These are phyloP conservation scores for Naganishia onofrii DNA, from an alignment of 768 basidiomycete species.

Conservation along the genomic window DNA sequence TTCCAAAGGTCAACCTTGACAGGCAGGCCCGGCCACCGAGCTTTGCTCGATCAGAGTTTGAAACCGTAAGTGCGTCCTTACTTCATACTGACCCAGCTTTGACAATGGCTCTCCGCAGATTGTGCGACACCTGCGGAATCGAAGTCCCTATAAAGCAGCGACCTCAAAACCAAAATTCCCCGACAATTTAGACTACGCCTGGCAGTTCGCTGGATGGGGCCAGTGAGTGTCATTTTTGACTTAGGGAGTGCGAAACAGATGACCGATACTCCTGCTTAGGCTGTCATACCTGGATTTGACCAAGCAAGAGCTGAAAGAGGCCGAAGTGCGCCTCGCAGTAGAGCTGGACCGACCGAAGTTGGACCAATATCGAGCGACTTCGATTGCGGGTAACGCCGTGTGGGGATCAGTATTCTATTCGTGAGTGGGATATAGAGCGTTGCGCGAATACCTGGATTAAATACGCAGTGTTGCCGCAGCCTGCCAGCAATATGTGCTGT, in stretches of 20 bases:
- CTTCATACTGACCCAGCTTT: background rate
- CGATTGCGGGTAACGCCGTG: conserved; percentile 61
- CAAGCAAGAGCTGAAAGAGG: conserved; percentile 53
- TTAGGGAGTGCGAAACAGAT: conserved; percentile 57
- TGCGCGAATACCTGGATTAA: background rate
- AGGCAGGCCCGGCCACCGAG: background rate
- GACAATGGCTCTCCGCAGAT: conserved; percentile 1
- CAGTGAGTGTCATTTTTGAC: conserved; percentile 12
- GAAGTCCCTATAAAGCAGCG: conserved; percentile 51
- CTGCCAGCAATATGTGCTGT: conserved; percentile 65
- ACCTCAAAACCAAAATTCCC: conserved; percentile 54
- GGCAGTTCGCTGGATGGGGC: conserved; percentile 62
- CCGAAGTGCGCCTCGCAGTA: conserved; percentile 51
- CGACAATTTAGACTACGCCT: conserved; percentile 62
- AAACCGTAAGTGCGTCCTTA: conserved; percentile 8
- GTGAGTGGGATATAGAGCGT: too few species aligned
- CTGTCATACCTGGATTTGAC: conserved; percentile 57
- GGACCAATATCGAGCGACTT: conserved; percentile 58
- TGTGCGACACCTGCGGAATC: conserved; percentile 25
- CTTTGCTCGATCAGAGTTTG: conserved; percentile 30
- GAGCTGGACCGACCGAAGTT: conserved; percentile 53
- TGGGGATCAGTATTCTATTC: conserved; percentile 65
- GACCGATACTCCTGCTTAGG: conserved; percentile 49
- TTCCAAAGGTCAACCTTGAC: background rate
- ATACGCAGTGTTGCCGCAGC: conserved; percentile 69